Evolutionary conservation across 2,329 filamentous ascomycete genomes (phyloP), one percentile per base, ranked within the genome.

Genomic region (Geosmithia flava): DNA sequence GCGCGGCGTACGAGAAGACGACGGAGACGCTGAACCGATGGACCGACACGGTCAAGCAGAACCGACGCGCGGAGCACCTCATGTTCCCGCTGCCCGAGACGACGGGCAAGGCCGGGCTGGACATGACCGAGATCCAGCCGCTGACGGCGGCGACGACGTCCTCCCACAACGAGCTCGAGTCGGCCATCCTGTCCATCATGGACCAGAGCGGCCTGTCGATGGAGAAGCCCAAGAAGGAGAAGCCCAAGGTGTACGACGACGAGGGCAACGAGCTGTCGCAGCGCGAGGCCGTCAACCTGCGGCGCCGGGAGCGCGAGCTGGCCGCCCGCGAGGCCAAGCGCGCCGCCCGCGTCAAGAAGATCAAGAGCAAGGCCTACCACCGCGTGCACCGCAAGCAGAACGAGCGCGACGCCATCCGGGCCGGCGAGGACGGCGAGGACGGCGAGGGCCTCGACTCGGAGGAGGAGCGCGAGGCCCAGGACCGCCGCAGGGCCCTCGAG

Each of bases 331-430:
- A 97, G 66, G 85, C 94, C 59, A 83, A 89, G 42, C 84, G 89
- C 49, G 80, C 89, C 7, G 94, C 90, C 67, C 83, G 93, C 20
- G 88, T 98, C 67, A 95, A 96, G 70, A 97, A 97, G 72, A 98
- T 98, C 69, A 98, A 98, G 74, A 94, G 87, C 62, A 98, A 96
- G 65, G 80, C 89, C 0, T 98, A 95, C 62, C 86, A 91, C 48
- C 83, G 90, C 43, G 84, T 97, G 15, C 91, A 97, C 65, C 81
- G 91, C 39, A 95, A 85, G 61, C 86, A 81, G 63, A 58, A 71
- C 55, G 65, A 75, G 54, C 70, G 75, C 48, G 74, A 76, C 58
- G 74, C 59, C 49, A 71, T 72, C 64, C 73, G 71, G 17, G 78
- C 68, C 16, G 67, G 66, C 17, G 73, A 76, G 58, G 74, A 59